Evolutionary conservation across 441 rosid genomes (phyloP), one percentile per base, ranked within the genome.

Genomic region (Euphorbia schlechtendalii): DNA sequence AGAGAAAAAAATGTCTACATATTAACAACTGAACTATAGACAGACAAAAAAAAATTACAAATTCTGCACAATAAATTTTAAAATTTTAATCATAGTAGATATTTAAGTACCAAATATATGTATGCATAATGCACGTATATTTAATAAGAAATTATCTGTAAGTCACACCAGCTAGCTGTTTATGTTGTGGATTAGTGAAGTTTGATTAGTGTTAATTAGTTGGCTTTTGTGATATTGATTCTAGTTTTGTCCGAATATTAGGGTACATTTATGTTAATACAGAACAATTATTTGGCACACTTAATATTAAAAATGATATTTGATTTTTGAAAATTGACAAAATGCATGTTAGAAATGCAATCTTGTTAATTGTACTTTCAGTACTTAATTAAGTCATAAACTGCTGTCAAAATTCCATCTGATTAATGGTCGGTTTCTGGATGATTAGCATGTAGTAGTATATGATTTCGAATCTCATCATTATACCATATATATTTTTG

Each of bases 221-320:
- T 72, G 75, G 63, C 72, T n/a, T 41, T 62, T 74, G 51, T 67
- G 83, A 56, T 65, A 15, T 65, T 55, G 75, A 65, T 65, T 59
- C 72, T 17, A 36, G 52, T 25, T 8, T 15, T 74, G 77, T 70
- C 58, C 41, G 32, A 77, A 72, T 70, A 53, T 46, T 62, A 34
- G 79, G 76, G 62, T 66, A 56, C 79, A 72, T 56, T 36, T 22
- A 8, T 38, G 61, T 55, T 27, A 4, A 12, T 68, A 68, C 68
- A 70, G 70, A n/a, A 12, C 9, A 57, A 69, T 34, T 15, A 32
- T 46, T 61, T n/a, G 64, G 38, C 45, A 2, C 7, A 32, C 3
- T 32, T 32, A 32, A 32, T 3, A 32, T 32, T n/a, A n/a, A n/a
- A n/a, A n/a, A n/a, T n/a, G n/a, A n/a, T n/a, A n/a, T n/a, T n/a